Base-by-base conservation (phyloP, 345 rosid species). In the Populus simonii region DNA sequence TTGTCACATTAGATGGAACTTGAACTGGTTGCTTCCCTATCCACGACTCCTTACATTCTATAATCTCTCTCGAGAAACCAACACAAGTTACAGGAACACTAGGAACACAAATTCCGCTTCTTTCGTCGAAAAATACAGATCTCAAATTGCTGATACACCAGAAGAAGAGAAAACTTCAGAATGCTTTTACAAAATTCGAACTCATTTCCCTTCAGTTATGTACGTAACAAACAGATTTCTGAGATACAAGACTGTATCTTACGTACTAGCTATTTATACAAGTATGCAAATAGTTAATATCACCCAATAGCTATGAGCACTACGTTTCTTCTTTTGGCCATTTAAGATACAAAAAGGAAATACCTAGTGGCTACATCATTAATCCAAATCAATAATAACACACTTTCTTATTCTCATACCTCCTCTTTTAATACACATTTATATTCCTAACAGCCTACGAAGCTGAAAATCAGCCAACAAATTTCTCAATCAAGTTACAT, bases 11-110 rank as follows among this genome's bases (percentile, higher is more conserved):
- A 36, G 88, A 76, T 4, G 99, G 99, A 57, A 96, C 94, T 77
- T 77, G 75, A 47, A 93, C 87, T 0, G 95, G 97, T 76, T 88
- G 94, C 91, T 96, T 96, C 62, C 98, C 97, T 31, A 96, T 93
- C 74, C 98, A 87, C 33, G 98, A 96, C 84, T 96, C 99, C 83
- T 93, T 96, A 79, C 97, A 93, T 81, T 87, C 86, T n/a, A 93
- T 82, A 18, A 84, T 76, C 85, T 85, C 92, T 74, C 89, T 89
- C 7, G 43, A 74, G 76, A 88, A 88, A 66, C 83, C 78, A 67
- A 89, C 73, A 23, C 80, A 87, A 74, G 76, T 80, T 65, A 74
- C 78, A 6, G 89, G 86, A 53, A 82, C 74, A n/a, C 66, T 78
- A 49, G 89, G 85, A 47, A 86, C 51, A 70, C 79, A 77, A 41